These are phyloP conservation scores for Botrytis hyacinthi DNA, from an alignment of 2,329 filamentous ascomycete genomes.

Conservation along the genomic window DNA sequence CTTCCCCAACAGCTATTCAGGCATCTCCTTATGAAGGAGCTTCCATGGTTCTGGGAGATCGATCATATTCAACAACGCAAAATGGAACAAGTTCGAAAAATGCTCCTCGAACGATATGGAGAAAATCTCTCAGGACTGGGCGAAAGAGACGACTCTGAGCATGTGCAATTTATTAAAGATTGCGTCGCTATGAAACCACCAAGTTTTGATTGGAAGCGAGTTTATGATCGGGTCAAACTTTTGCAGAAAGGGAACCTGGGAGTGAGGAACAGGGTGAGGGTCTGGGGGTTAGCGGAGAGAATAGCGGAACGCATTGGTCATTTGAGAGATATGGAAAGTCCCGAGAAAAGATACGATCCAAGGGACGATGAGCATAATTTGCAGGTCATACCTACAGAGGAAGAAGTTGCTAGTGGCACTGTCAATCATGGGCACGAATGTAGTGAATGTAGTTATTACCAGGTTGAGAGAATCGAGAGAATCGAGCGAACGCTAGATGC, in stretches of 20 bases:
- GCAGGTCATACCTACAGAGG: neutral
- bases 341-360: neutral
- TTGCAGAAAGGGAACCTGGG: conserved; percentile 16
- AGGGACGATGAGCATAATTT: conserved; percentile 9
- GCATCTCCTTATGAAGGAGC: conserved; percentile 19
- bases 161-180: conserved; percentile 17
- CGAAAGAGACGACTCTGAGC: neutral
- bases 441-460: neutral
- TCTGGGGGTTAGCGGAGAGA: conserved; percentile 17
- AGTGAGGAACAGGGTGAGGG: conserved; percentile 17
- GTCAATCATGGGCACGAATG: neutral
- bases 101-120: conserved; percentile 5
- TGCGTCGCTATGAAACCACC: neutral
- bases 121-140: conserved; percentile 6
- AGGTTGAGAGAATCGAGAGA: neutral
- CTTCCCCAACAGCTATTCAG: conserved; percentile 15
- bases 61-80: conserved; percentile 14
- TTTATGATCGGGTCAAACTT: conserved; percentile 19
- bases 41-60: conserved; percentile 24
- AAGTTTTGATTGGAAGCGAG: conserved; percentile 19
- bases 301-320: conserved; percentile 20
- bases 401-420: neutral
- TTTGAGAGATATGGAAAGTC: neutral
- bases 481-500: neutral
- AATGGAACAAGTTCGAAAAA: neutral